Evolutionary conservation across 805 yeast genomes (phyloP), one percentile per base, ranked within the genome.

Genomic region (Brettanomyces anomalus): DNA sequence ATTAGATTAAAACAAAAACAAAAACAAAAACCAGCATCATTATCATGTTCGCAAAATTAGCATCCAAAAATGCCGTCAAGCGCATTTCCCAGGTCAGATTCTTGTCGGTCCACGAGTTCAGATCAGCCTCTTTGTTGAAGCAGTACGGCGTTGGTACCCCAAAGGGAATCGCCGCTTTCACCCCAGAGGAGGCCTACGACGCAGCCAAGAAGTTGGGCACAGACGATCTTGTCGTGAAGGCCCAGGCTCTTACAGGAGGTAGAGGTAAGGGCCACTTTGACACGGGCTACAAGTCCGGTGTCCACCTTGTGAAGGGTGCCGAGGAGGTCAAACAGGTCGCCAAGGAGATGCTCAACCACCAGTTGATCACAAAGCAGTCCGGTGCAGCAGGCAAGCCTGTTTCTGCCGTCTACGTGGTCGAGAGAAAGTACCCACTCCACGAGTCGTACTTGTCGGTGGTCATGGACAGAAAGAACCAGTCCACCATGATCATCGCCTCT

Each of bases 181-280:
- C 96, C 40, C 81, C 96, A 40, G 83, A 84, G 58, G 95, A 83
- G 50, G 97, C 97, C 36, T 85, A 64, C 64, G 73, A 81, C 46
- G 79, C 81, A 42, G 97, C 97, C 54, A 76, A 81, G 68, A 67
- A 71, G 45, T 74, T 93, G 60, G 74, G 76, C 54, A 74, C 85
- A 52, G 79, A 81, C 58, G 94, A 85, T 57, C 72, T 93, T 67
- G 99, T 93, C 50, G 76, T 93, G 66, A 93, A 93, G 74, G 98
- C 98, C 48, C 99, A 93, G 72, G 97, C 96, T 39, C 76, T 93
- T 60, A 89, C 99, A 46, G 99, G 99, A 70, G 99, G 99, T 62
- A 82, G 99, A 70, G 99, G 99, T 70, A 93, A 93, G 68, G 99
- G 99, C 50, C 89, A 86, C 67, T 89, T 93, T 53, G 96, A 89